Evolutionary conservation across 2,329 filamentous ascomycete species (phyloP).

Genomic region (Ceratocystiopsis minuta): DNA sequence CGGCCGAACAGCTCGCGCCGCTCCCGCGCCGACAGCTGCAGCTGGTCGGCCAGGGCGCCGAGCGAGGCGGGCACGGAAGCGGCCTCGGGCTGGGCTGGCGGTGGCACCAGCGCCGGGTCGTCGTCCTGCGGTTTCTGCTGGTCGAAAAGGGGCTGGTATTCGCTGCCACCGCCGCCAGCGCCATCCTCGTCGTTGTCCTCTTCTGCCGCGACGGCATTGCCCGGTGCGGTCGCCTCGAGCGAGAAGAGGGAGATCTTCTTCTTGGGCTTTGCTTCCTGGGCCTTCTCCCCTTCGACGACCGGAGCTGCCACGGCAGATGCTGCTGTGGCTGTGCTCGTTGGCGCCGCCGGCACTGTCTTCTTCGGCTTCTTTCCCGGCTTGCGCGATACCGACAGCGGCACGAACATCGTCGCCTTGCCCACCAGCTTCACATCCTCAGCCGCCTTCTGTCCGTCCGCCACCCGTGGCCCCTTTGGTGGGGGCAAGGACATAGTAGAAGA

Average conservation of each 20-base stretch:
- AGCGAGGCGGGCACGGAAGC: constrained; percentile 19
- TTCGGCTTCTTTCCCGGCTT: constrained; percentile 54
- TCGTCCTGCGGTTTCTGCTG: constrained; percentile 4
- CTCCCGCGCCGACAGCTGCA: constrained; percentile 62
- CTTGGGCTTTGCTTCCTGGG: constrained; percentile 19
- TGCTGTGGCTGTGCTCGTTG: neutral
- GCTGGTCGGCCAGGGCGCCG: constrained; percentile 51
- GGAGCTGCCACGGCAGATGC: neutral
- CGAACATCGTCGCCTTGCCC: constrained; percentile 74
- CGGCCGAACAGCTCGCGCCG: constrained; percentile 77
- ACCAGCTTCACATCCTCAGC: constrained; percentile 49
- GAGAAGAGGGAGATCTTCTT: constrained; percentile 57
- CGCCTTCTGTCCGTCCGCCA: constrained; percentile 37
- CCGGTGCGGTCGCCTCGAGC: constrained; percentile 29
- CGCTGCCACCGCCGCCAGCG: neutral
- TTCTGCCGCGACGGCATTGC: constrained; percentile 18
- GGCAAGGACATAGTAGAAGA: constrained; percentile 16
- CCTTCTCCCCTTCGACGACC: constrained; percentile 5
- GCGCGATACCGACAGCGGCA: constrained; percentile 67
- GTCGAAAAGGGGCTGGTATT: constrained; percentile 28
- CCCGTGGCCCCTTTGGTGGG: constrained; percentile 27
- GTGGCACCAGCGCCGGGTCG: no score
- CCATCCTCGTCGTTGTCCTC: neutral
- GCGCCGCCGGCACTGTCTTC: constrained; percentile 13
- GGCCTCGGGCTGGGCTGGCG: no score